phyloP scores from a whole-genome alignment of 805 yeast species.

The Candida golubevii region DNA sequence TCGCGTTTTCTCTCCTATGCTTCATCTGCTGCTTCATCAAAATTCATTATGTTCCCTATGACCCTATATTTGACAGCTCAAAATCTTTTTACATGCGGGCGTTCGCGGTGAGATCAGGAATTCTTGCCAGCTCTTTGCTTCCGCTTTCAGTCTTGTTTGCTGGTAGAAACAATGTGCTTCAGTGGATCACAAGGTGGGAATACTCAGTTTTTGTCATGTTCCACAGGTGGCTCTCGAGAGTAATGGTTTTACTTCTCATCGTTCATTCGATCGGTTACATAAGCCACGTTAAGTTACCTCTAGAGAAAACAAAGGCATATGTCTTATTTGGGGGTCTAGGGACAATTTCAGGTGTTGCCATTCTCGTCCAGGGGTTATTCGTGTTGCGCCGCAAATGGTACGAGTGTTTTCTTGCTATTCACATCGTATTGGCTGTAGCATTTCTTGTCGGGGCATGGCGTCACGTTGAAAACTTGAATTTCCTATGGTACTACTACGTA shows the following conservation, averaged over 20 bases:
- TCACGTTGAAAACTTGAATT: slow-evolving; percentile 39
- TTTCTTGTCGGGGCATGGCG: slow-evolving; percentile 45
- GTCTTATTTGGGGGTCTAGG: slow-evolving; percentile 35
- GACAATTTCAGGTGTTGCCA: slow-evolving; percentile 40
- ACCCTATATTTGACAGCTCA: slow-evolving; percentile 17
- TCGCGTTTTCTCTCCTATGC: slow-evolving; percentile 5
- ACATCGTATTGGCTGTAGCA: slow-evolving; percentile 33
- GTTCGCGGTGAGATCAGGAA: slow-evolving; percentile 30
- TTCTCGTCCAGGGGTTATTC: slow-evolving; percentile 45
- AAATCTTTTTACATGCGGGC: slow-evolving; percentile 31
- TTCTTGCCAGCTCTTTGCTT: slow-evolving; percentile 15
- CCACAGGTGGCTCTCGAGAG: slow-evolving; percentile 56
- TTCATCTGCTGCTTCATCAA: slow-evolving; percentile 1
- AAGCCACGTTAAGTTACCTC: slow-evolving; percentile 1
- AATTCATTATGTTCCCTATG: slow-evolving; percentile 12
- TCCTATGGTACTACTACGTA: slow-evolving; percentile 14
- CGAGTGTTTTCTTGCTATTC: slow-evolving; percentile 36
- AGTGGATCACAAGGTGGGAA: slow-evolving; percentile 36
- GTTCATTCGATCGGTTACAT: slow-evolving; percentile 34
- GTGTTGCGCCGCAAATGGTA: slow-evolving; percentile 44
- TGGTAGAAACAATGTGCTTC: slow-evolving; percentile 23
- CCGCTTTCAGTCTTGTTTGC: slow-evolving; percentile 17
- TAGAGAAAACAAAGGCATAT: slow-evolving; percentile 12
- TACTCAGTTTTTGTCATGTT: slow-evolving; percentile 49
- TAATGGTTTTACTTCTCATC: slow-evolving; percentile 35